These are phyloP conservation scores for Nannochloropsis gaditana DNA, from an alignment of 108 stramenopile genomes.

Conservation along the genomic window DNA sequence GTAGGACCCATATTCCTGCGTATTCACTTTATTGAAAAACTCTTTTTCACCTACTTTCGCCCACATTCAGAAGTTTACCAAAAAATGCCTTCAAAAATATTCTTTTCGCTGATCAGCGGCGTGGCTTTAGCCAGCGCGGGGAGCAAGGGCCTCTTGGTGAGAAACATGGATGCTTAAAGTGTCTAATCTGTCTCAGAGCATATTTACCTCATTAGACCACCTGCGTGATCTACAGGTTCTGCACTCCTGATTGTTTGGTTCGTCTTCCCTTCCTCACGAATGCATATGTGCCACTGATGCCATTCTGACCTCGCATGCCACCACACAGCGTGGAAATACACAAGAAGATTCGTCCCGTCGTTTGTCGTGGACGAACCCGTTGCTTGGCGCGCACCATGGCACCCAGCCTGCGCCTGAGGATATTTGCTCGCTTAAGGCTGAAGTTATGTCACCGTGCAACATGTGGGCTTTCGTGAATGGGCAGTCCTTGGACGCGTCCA, in stretches of 20 bases:
- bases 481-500: neutral
- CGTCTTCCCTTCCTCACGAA: neutral
- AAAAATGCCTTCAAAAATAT: neutral
- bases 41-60: too few relatives aligned
- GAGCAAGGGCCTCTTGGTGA: conserved; percentile 1
- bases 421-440: neutral
- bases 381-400: neutral
- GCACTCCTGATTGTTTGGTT: neutral
- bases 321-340: too few relatives aligned
- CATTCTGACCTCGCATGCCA: too few relatives aligned
- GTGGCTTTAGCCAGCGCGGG: neutral
- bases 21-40: too few relatives aligned
- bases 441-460: conserved; percentile 3
- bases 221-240: too few relatives aligned
- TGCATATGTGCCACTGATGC: neutral
- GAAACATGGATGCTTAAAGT: neutral
- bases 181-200: too few relatives aligned
- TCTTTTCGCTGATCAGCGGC: neutral
- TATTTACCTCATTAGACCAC: too few relatives aligned
- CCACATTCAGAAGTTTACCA: too few relatives aligned
- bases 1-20: too few relatives aligned
- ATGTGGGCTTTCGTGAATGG: conserved; percentile 19
- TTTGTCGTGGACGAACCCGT: neutral
- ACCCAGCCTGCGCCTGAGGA: neutral
- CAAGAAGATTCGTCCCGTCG: conserved; percentile 2